A percentile compares a stretch with the other conserved stretches of the same genome.
Evolutionary conservation across 768 basidiomycete species (phyloP).

Genomic region (Collybiopsis confluens): DNA sequence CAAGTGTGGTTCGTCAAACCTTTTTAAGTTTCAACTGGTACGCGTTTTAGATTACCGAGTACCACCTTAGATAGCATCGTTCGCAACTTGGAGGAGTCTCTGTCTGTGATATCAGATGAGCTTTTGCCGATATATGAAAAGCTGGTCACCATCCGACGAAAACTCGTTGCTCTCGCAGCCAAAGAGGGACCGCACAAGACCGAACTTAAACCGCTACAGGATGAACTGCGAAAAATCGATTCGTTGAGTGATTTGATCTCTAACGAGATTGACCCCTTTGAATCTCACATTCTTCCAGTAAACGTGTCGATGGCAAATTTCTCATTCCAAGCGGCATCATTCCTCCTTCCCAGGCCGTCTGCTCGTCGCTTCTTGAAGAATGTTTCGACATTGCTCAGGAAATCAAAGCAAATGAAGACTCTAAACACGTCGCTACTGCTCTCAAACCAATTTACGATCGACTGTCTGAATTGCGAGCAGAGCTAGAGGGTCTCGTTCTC

Average conservation of each 20-base stretch:
- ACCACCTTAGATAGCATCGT: constrained; percentile 71
- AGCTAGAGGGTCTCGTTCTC: constrained; percentile 87
- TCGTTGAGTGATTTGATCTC: constrained; percentile 68
- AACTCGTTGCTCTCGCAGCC: constrained; percentile 83
- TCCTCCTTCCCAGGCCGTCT: constrained; percentile 87
- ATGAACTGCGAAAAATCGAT: constrained; percentile 94
- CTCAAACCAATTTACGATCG: constrained; percentile 94
- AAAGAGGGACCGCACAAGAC: constrained; percentile 82
- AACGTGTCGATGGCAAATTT: constrained; percentile 95
- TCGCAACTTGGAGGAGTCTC: constrained; percentile 71
- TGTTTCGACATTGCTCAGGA: constrained; percentile 96
- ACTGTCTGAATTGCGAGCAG: constrained; percentile 75
- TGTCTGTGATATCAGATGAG: constrained; percentile 85
- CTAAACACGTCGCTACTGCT: constrained; percentile 78
- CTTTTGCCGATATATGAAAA: constrained; percentile 88
- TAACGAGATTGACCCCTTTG: constrained; percentile 4
- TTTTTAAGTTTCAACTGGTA: background rate
- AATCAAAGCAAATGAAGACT: constrained; percentile 90
- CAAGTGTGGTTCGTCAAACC: constrained; percentile 70
- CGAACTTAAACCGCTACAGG: constrained; percentile 85
- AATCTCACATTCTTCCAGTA: constrained; percentile 36
- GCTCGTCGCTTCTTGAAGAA: constrained; percentile 90
- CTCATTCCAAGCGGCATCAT: constrained; percentile 86
- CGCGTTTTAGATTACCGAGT: too few relatives aligned
- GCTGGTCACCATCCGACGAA: constrained; percentile 82